phyloP scores from a whole-genome alignment of 225 moss, liverwort and hornwort genomes.

The Polytrichum formosum region DNA sequence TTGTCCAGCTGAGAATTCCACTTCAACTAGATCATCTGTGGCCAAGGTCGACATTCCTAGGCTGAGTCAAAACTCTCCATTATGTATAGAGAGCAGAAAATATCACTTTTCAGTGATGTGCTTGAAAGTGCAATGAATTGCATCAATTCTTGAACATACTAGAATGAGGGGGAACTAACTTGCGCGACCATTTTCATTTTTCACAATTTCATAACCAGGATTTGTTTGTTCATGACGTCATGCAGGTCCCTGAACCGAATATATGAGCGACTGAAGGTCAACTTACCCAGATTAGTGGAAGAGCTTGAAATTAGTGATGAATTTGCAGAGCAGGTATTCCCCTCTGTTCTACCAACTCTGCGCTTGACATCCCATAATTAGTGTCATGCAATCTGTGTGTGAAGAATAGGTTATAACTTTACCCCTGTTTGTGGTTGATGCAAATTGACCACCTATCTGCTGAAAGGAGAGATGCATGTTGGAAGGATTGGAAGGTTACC shows the following conservation, averaged over 20 bases:
- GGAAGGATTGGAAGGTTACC: not conserved
- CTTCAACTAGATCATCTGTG: too few relatives aligned
- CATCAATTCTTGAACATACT: too few relatives aligned
- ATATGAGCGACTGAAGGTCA: conserved; percentile 55
- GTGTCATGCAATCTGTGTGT: not conserved
- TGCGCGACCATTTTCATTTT: too few relatives aligned
- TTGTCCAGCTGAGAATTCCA: too few relatives aligned
- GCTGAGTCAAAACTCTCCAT: too few relatives aligned
- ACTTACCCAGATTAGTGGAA: conserved; percentile 53
- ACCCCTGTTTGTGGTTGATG: not conserved
- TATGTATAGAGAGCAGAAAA: too few relatives aligned
- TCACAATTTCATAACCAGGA: too few relatives aligned
- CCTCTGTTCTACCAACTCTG: not conserved
- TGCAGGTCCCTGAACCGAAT: conserved; percentile 45
- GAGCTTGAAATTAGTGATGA: conserved; percentile 57
- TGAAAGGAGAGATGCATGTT: not conserved
- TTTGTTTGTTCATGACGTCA: not conserved
- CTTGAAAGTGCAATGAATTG: too few relatives aligned
- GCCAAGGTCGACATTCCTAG: too few relatives aligned
- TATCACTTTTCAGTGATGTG: too few relatives aligned
- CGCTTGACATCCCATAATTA: not conserved
- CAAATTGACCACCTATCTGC: too few relatives aligned
- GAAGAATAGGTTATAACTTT: not conserved
- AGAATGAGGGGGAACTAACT: too few relatives aligned
- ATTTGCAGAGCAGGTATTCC: conserved; percentile 48